Percentiles rank a stretch among this genome's conserved stretches.
Evolutionary conservation across 2,329 filamentous ascomycete species (phyloP).

Genomic region (Epichloe brachyelytri): DNA sequence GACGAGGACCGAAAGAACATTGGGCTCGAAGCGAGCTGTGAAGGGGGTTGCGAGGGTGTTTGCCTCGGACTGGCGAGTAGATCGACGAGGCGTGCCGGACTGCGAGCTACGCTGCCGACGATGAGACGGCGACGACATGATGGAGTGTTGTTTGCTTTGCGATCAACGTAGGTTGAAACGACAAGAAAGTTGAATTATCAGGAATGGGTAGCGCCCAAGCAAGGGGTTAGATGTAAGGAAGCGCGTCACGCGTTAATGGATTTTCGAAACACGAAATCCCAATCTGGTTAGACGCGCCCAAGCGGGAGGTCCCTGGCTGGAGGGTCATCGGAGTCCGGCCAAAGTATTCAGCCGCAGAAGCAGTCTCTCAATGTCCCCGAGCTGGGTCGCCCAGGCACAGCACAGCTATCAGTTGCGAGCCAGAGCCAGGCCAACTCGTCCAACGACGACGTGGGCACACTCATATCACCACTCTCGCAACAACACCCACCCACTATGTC

Average conservation of each 20-base stretch:
- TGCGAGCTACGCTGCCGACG: conserved; percentile 40
- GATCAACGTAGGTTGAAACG: background rate
- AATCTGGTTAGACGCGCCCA: background rate
- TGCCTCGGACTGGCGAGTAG: conserved; percentile 25
- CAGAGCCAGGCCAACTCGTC: background rate
- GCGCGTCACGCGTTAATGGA: conserved; percentile 5
- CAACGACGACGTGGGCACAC: background rate
- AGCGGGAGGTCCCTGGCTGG: background rate
- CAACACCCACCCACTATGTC: conserved; percentile 39
- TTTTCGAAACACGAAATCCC: background rate
- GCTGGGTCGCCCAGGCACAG: no score
- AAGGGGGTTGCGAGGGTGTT: conserved; percentile 31
- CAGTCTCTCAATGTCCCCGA: background rate
- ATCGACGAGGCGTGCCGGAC: conserved; percentile 30
- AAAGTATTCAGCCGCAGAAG: conserved; percentile 1
- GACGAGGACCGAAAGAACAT: conserved; percentile 56
- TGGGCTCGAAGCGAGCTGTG: conserved; percentile 60
- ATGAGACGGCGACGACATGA: conserved; percentile 31
- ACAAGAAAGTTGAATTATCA: background rate
- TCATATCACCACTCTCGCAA: conserved; percentile 1
- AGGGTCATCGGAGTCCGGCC: background rate
- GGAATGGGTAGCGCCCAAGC: background rate
- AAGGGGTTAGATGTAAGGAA: background rate
- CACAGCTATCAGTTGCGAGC: background rate
- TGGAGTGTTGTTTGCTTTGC: conserved; percentile 6